Evolutionary conservation across 495 filamentous ascomycete species (phyloP).

Genomic region (Gamarada debralockiae): DNA sequence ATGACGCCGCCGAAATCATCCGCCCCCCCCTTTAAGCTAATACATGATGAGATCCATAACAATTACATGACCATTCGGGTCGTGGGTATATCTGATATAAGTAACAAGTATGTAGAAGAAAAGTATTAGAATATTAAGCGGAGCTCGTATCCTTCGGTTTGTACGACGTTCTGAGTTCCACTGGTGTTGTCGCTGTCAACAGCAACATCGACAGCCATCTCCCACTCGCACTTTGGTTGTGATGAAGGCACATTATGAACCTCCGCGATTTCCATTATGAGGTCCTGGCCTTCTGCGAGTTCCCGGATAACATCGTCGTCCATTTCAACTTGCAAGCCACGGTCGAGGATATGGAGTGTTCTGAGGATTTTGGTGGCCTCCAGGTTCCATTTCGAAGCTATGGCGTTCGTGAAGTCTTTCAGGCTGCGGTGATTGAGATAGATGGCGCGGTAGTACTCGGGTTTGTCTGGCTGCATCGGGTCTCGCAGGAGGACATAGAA

Average conservation of each 20-base stretch:
- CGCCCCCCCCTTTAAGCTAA: slow-evolving; percentile 8
- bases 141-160: slow-evolving; percentile 39
- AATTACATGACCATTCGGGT: slow-evolving; percentile 25
- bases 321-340: slow-evolving; percentile 76
- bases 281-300: slow-evolving; percentile 86
- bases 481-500: slow-evolving; percentile 72
- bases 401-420: slow-evolving; percentile 61
- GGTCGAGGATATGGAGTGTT: slow-evolving; percentile 63
- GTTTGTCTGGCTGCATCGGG: slow-evolving; percentile 44
- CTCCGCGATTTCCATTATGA: slow-evolving; percentile 53
- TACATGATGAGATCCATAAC: slow-evolving; percentile 14
- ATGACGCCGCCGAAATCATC: slow-evolving; percentile 16
- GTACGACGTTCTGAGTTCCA: slow-evolving; percentile 31
- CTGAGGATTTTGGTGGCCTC: slow-evolving; percentile 66
- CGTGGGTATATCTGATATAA: slow-evolving; percentile 16
- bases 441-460: slow-evolving; percentile 76
- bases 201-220: slow-evolving; percentile 42
- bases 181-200: slow-evolving; percentile 35
- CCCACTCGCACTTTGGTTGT: slow-evolving; percentile 48
- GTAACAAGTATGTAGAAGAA: slow-evolving; percentile 1
- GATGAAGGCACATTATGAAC: slow-evolving; percentile 25
- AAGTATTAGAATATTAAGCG: slow-evolving; percentile 41
- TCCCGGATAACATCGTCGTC: slow-evolving; percentile 90
- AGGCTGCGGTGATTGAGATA: slow-evolving; percentile 77
- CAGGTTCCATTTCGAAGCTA: slow-evolving; percentile 75